These are phyloP conservation scores for Ascochyta koolunga DNA, from an alignment of 2,329 filamentous ascomycete genomes.

Conservation along the genomic window DNA sequence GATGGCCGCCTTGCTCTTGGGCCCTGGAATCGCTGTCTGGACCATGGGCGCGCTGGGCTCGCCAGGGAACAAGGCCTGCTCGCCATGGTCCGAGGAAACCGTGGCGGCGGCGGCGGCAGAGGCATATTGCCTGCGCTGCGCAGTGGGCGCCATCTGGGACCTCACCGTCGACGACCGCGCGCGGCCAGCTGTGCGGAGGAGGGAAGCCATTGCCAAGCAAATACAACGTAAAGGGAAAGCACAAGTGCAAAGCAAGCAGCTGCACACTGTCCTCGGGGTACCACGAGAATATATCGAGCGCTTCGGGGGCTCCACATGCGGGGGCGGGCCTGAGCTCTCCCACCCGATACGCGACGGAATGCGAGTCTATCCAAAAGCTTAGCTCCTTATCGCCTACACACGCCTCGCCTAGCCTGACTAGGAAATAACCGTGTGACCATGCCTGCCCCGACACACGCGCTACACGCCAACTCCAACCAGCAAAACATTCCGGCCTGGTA, in stretches of 20 bases:
- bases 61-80: conserved; percentile 62
- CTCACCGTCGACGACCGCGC: conserved; percentile 15
- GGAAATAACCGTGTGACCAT: background rate
- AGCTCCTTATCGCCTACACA: conserved; percentile 14
- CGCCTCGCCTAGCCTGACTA: conserved; percentile 2
- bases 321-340: conserved; percentile 3
- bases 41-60: conserved; percentile 64
- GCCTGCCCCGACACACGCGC: conserved; percentile 7
- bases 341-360: conserved; percentile 9
- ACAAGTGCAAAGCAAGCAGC: background rate
- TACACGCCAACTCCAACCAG: conserved; percentile 8
- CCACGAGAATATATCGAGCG: conserved; percentile 1
- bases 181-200: conserved; percentile 37
- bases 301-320: conserved; percentile 11
- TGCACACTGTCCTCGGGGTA: background rate
- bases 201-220: conserved; percentile 47
- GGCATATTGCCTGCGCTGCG: conserved; percentile 38
- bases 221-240: too few species aligned
- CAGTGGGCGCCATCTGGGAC: conserved; percentile 24
- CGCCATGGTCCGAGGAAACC: conserved; percentile 40
- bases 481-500: background rate
- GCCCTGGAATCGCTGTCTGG: conserved; percentile 72
- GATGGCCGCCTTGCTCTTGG: conserved; percentile 71
- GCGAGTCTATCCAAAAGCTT: conserved; percentile 9
- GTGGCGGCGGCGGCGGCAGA: conserved; percentile 39